These are phyloP conservation scores for Microbotryomycetes sp. DNA, from an alignment of 1,284 basidiomycete species.

Conservation along the genomic window DNA sequence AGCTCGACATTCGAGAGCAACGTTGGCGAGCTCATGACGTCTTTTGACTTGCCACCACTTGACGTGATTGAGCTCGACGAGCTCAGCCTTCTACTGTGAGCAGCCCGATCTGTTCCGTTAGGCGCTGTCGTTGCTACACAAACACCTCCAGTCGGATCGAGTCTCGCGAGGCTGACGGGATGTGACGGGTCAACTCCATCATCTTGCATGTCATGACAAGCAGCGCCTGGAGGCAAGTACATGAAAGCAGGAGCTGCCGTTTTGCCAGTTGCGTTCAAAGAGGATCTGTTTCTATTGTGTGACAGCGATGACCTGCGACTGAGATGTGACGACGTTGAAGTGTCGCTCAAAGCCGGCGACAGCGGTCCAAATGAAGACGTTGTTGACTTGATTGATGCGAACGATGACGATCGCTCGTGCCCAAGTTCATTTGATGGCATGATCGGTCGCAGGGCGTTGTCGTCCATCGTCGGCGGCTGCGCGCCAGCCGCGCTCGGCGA, in stretches of 20 bases:
- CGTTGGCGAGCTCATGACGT: neutral
- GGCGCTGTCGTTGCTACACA: neutral
- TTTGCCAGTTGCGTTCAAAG: neutral
- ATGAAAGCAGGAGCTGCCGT: neutral
- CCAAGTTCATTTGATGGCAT: neutral
- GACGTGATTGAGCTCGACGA: neutral
- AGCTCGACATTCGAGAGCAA: neutral
- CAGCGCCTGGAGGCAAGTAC: neutral
- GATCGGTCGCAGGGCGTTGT: neutral
- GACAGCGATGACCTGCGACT: neutral
- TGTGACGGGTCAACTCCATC: neutral
- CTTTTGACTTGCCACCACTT: neutral
- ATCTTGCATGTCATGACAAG: neutral
- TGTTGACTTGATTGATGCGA: neutral
- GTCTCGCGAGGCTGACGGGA: neutral
- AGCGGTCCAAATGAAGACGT: neutral
- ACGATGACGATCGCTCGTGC: neutral
- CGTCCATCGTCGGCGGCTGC: neutral
- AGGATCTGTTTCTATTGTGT: neutral
- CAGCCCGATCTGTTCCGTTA: neutral
- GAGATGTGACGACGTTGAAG: neutral
- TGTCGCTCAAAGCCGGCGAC: neutral
- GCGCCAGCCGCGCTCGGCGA: no score
- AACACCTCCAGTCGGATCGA: neutral
- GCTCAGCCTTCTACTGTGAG: neutral